Percentiles rank a stretch among this genome's conserved stretches.
Evolutionary conservation across 352 stramenopile species (phyloP).

Genomic region (Phytophthora niederhauseri): DNA sequence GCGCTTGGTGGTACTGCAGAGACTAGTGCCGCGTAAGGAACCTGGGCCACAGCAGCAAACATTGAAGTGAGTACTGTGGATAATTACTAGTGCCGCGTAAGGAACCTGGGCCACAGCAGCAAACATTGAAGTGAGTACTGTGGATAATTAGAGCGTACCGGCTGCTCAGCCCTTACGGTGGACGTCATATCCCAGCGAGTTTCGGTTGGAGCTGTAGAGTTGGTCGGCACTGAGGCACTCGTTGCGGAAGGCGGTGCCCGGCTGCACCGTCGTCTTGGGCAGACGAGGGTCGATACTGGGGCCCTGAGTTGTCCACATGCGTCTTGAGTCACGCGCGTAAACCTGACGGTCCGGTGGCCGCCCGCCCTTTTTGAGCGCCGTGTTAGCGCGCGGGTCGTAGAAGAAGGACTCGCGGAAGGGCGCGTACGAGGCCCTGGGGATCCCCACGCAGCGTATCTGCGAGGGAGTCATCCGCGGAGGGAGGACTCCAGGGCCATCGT

Average conservation of each 20-base stretch:
- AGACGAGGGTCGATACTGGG: conserved; percentile 50
- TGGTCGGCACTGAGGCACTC: conserved; percentile 62
- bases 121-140: neutral
- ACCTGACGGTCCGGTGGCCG: conserved; percentile 38
- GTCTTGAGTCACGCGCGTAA: conserved; percentile 48
- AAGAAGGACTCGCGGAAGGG: conserved; percentile 76
- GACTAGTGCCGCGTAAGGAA: conserved; percentile 67
- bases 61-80: neutral
- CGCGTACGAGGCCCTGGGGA: conserved; percentile 37
- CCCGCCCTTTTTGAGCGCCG: conserved; percentile 45
- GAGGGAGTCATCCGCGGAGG: conserved; percentile 20
- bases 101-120: conserved; percentile 40
- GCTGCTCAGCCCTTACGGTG: conserved; percentile 41
- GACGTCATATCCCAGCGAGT: conserved; percentile 69
- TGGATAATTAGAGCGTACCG: neutral
- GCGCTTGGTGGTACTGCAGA: conserved; percentile 69
- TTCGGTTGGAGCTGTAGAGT: conserved; percentile 67
- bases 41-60: conserved; percentile 29
- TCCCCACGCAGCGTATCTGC: conserved; percentile 25
- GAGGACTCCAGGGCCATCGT: conserved; percentile 17
- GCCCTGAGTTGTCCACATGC: conserved; percentile 56
- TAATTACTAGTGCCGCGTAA: conserved; percentile 45
- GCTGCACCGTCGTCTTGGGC: conserved; percentile 59
- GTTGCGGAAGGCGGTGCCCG: conserved; percentile 71
- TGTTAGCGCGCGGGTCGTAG: conserved; percentile 57